These are phyloP conservation scores for Hypericum perforatum DNA, from an alignment of 345 rosid genomes.

Conservation along the genomic window DNA sequence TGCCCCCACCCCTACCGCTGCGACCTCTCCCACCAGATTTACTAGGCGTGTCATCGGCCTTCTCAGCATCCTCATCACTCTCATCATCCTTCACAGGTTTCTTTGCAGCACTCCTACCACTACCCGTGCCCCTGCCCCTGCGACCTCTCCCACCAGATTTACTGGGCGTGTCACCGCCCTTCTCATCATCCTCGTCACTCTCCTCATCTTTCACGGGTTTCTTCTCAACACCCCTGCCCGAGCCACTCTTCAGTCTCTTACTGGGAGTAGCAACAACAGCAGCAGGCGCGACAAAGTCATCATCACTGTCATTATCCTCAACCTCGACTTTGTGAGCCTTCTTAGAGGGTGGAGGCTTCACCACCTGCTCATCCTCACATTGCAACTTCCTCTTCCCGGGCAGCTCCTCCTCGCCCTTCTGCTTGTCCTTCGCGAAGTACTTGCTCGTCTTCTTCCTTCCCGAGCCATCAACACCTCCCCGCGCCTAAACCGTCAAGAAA, in stretches of 20 bases:
- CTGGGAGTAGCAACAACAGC: conserved; percentile 47
- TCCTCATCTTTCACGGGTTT: conserved; percentile 39
- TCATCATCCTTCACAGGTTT: conserved; percentile 39
- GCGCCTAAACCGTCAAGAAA: conserved; percentile 21
- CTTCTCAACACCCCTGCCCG: conserved; percentile 57
- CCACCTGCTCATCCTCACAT: conserved; percentile 25
- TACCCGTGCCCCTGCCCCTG: conserved; percentile 64
- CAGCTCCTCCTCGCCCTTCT: conserved; percentile 38
- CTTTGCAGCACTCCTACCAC: conserved; percentile 53
- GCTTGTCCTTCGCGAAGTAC: conserved; percentile 66
- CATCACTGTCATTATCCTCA: conserved; percentile 34
- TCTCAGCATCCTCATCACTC: conserved; percentile 48
- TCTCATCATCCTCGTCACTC: conserved; percentile 50
- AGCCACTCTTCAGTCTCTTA: conserved; percentile 65
- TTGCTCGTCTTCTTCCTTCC: conserved; percentile 86
- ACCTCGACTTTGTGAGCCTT: conserved; percentile 39
- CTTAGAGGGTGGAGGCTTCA: conserved; percentile 41
- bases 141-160: conserved; percentile 75
- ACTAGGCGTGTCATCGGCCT: conserved; percentile 35
- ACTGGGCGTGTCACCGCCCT: conserved; percentile 41
- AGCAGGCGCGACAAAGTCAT: conserved; percentile 47
- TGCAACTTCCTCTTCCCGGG: conserved; percentile 60
- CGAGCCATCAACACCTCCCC: conserved; percentile 38
- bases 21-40: conserved; percentile 76
- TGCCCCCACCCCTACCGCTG: conserved; percentile 77